Evolutionary conservation across 257 asterid species (phyloP), one percentile per base, ranked within the genome.

Genomic region (Capsicum chinense): DNA sequence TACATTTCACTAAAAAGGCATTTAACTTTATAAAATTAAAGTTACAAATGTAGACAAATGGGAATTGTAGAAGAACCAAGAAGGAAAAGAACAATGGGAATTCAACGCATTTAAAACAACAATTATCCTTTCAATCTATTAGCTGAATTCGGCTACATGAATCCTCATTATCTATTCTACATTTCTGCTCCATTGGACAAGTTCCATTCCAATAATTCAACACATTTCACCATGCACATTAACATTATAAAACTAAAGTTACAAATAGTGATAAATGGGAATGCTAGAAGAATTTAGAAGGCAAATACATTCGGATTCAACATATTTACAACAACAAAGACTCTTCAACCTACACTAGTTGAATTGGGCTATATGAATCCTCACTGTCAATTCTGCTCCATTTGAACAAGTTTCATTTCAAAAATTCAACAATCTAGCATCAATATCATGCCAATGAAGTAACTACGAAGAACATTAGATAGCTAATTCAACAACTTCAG

Each of bases 131-230:
- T 26, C 33, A 26, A 26, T 26, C 33, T 26, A 26, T 26, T 26
- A 26, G 33, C n/a, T 68, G 54, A 9, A 37, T 68, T 39, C 5
- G 52, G 78, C 54, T 15, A 68, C 11, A 69, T 69, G 19, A 16
- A 69, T 69, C 21, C 15, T 69, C 78, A 69, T 39, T 16, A 39
- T 39, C 33, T 19, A 8, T 37, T 68, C 26, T 14, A 5, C 76
- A 69, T 7, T 69, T 69, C 54, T 69, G 33, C 54, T 69, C 78
- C 78, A 69, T 69, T 69, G 56, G 56, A 15, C 26, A 69, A 69
- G 78, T 69, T 37, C 0, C 78, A 16, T 16, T 69, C 8, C 14
- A 39, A 68, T 39, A 68, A 39, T 68, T 68, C 26, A 68, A 39
- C 57, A 70, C 76, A 37, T 44, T 71, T 71, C 52, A 68, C 76